Percentiles rank a stretch among this genome's conserved stretches.
These are phyloP conservation scores for Lecanicillium sp. DNA, from an alignment of 2,329 filamentous ascomycete genomes.

Conservation along the genomic window DNA sequence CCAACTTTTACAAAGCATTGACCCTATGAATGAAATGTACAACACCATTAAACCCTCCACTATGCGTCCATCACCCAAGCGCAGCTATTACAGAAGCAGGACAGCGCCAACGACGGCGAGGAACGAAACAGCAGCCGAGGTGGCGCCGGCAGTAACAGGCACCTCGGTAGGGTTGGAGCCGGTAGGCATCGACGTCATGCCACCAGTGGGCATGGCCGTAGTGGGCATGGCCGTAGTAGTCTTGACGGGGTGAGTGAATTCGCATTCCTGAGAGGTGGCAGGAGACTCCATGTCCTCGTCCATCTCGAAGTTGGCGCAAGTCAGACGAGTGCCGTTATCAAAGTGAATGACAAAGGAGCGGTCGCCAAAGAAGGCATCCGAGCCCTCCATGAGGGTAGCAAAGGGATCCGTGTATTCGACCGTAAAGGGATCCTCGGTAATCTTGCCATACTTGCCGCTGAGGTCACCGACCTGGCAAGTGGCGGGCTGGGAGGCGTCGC, in stretches of 20 bases:
- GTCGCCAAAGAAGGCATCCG: conserved; percentile 54
- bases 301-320: conserved; percentile 52
- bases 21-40: too few species aligned
- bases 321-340: conserved; percentile 54
- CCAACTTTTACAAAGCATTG: too few species aligned
- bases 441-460: conserved; percentile 62
- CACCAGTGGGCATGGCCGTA: conserved; percentile 10
- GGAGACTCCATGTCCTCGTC: conserved; percentile 3
- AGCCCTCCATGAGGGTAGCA: conserved; percentile 42
- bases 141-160: too few species aligned
- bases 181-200: not conserved
- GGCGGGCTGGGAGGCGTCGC: conserved; percentile 46
- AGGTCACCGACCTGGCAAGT: conserved; percentile 73
- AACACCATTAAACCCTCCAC: too few species aligned
- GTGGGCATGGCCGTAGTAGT: conserved; percentile 5
- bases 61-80: too few species aligned
- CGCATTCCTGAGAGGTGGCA: not conserved
- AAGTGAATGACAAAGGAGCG: conserved; percentile 57
- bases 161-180: not conserved
- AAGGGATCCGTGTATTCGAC: conserved; percentile 48
- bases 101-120: not conserved
- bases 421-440: conserved; percentile 41
- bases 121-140: too few species aligned
- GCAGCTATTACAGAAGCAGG: too few species aligned
- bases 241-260: conserved; percentile 10